These are phyloP conservation scores for Globisporangium abappressorium DNA, from an alignment of 352 stramenopile species.

Conservation along the genomic window DNA sequence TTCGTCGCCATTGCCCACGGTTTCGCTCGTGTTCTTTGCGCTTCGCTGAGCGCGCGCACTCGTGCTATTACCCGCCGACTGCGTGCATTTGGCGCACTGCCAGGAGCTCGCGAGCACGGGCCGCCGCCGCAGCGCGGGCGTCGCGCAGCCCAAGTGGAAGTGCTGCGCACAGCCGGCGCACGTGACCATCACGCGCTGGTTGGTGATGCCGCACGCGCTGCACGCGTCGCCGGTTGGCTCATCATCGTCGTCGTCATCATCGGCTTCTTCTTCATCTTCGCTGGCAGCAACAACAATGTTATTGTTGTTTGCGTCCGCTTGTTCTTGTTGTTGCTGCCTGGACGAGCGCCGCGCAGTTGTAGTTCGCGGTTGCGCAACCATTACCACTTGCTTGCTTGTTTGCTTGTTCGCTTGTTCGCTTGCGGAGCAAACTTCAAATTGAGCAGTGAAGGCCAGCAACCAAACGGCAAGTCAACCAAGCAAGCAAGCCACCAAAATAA, in stretches of 20 bases:
- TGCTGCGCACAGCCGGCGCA: slow-evolving; percentile 36
- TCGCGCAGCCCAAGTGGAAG: slow-evolving; percentile 61
- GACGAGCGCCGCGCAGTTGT: slow-evolving; percentile 9
- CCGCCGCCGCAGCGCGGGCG: slow-evolving; percentile 44
- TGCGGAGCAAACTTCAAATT: slow-evolving; percentile 15
- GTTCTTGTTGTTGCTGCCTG: not conserved
- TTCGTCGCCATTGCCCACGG: not conserved
- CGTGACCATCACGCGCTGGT: slow-evolving; percentile 39
- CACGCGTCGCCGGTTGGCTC: slow-evolving; percentile 23
- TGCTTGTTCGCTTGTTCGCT: not conserved
- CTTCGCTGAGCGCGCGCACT: not conserved
- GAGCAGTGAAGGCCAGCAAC: slow-evolving; percentile 2
- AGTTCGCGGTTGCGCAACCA: not conserved
- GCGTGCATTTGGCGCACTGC: slow-evolving; percentile 38
- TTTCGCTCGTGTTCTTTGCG: slow-evolving; percentile 8
- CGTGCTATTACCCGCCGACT: not conserved
- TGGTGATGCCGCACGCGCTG: slow-evolving; percentile 32
- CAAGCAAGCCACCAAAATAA: not conserved
- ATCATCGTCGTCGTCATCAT: slow-evolving; percentile 18
- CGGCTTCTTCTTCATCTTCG: slow-evolving; percentile 5
- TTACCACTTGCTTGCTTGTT: not conserved
- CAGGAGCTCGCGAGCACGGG: slow-evolving; percentile 35
- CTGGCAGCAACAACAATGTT: not conserved
- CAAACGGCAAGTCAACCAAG: not conserved
- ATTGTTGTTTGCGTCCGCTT: slow-evolving; percentile 4